Conservation (phyloP, 768 basidiomycete species). For the Tulasnella sp. region DNA sequence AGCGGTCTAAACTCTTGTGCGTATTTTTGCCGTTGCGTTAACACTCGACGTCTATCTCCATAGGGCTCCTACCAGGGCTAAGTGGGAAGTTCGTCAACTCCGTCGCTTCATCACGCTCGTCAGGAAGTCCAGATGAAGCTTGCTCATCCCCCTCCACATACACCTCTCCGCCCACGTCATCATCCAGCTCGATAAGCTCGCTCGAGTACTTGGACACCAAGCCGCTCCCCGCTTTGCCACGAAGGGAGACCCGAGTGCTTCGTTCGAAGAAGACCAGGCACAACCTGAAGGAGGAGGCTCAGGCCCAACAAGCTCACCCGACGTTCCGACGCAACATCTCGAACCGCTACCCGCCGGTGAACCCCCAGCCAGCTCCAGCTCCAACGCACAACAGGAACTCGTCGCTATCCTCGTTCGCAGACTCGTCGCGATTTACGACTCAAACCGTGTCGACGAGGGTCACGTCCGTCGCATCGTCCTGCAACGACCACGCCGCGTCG, state of each 20-base stretch:
- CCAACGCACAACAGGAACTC: constrained; percentile 8
- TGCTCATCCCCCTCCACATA: not conserved
- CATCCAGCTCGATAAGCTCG: not conserved
- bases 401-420: constrained; percentile 5
- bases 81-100: not conserved
- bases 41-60: not conserved
- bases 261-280: not conserved
- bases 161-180: not conserved
- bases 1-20: not conserved
- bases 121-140: not conserved
- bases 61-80: not conserved
- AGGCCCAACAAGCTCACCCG: not conserved
- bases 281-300: not conserved
- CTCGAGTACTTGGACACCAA: not conserved
- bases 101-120: not conserved
- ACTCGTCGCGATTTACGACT: not conserved
- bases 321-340: not conserved
- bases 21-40: not conserved
- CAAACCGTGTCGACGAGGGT: not conserved
- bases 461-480: constrained; percentile 1
- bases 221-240: not conserved
- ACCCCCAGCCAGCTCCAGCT: not conserved
- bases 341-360: not conserved
- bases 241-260: not conserved
- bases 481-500: not conserved